Base-by-base conservation (phyloP, 2,329 filamentous ascomycete species). In the Colletotrichum godetiae region DNA sequence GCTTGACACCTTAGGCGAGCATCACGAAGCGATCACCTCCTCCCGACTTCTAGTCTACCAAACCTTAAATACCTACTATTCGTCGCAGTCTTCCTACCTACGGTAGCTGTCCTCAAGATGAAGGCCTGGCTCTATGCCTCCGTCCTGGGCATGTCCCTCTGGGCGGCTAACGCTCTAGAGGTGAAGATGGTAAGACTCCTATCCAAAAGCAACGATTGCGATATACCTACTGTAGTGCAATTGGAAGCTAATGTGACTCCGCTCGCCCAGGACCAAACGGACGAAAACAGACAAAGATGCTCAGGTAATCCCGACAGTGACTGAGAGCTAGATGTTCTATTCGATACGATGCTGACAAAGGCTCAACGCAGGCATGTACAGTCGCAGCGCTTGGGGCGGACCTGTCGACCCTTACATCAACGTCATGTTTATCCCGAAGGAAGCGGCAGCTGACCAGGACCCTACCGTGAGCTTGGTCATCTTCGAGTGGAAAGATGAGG, bases 401-500 rank as follows among this genome's bases (percentile, higher is more conserved):
- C 90, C 91, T 46, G 90, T 95, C 73, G 94, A 98, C 78, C 96
- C 96, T 24, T 97, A 95, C 85, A 98, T 98, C 81, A 88, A 93
- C 77, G 89, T 95, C 81, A 95, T 94, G 80, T 97, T 98, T 79
- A 84, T 93, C 53, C 88, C 90, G 75, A 83, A 88, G 84, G 80
- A 87, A 84, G 81, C 89, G 78, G 85, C 89, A 71, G 88, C 89
- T 37, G 87, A 92, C 68, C 85, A 88, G 58, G 93, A 97, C 81
- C 93, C 94, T 5, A 87, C 94, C 56, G 92, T 95, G 76, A 97
- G 95, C 82, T 84, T 98, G 77, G 88, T 98, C 65, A 92, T 99
- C 75, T 99, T 98, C 82, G 96, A 99, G 84, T 99, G 95, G 94
- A 92, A 89, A 77, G 97, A 99, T 80, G 92, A 93, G 80, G 85